Conservation (phyloP, 2,329 filamentous ascomycete genomes). For the Cercospora brassicicola region DNA sequence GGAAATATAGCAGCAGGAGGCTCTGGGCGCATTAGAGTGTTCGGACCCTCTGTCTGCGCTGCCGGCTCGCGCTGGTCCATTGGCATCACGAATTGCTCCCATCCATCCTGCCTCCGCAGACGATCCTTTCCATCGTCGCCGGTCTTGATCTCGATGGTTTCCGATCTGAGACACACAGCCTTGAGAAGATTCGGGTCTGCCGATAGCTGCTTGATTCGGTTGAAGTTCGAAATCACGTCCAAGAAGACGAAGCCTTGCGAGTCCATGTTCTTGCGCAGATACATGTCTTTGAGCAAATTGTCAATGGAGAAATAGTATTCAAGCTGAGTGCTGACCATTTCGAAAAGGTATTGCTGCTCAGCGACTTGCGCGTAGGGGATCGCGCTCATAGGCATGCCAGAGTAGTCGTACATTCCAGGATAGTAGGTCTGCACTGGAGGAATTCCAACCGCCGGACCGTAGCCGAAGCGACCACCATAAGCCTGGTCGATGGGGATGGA, state of each 20-base stretch:
- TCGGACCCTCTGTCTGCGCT: slow-evolving; percentile 72
- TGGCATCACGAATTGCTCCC: slow-evolving; percentile 76
- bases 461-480: slow-evolving; percentile 47
- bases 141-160: slow-evolving; percentile 69
- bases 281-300: slow-evolving; percentile 91
- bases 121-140: slow-evolving; percentile 77
- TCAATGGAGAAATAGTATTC: slow-evolving; percentile 98
- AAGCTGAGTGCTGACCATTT: slow-evolving; percentile 60
- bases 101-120: slow-evolving; percentile 71
- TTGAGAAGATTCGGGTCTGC: slow-evolving; percentile 73
- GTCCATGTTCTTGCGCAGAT: slow-evolving; percentile 87
- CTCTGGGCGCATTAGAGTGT: slow-evolving; percentile 45
- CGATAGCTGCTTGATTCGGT: slow-evolving; percentile 73
- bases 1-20: slow-evolving; percentile 41
- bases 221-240: slow-evolving; percentile 78
- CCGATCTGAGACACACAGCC: slow-evolving; percentile 70
- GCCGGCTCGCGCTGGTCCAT: slow-evolving; percentile 69
- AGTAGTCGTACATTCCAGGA: slow-evolving; percentile 52
- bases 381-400: slow-evolving; percentile 42
- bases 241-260: slow-evolving; percentile 87
- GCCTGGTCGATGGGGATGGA: slow-evolving; percentile 59
- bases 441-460: slow-evolving; percentile 41
- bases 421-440: slow-evolving; percentile 51
- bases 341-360: slow-evolving; percentile 57
- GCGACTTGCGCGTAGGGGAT: slow-evolving; percentile 59